These are phyloP conservation scores for Acacia confusa DNA, from an alignment of 306 rosid genomes.

Conservation along the genomic window DNA sequence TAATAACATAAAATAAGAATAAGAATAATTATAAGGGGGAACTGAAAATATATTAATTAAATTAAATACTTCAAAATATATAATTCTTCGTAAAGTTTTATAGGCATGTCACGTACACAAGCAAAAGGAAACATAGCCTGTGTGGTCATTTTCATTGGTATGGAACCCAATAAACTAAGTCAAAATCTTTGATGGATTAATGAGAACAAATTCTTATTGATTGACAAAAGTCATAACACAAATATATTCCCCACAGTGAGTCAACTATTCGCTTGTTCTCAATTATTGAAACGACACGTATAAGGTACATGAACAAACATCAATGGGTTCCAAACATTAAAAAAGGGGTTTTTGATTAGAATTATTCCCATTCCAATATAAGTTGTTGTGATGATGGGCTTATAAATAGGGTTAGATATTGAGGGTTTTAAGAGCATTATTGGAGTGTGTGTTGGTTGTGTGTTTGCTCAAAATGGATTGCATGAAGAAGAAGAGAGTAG, in stretches of 20 bases:
- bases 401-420: not conserved
- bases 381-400: not conserved
- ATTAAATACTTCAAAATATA: no score
- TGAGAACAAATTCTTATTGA: slow-evolving; percentile 23
- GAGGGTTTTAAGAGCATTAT: not conserved
- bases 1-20: no score
- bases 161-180: not conserved
- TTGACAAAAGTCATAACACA: slow-evolving; percentile 4
- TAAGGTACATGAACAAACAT: not conserved
- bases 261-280: slow-evolving; percentile 25
- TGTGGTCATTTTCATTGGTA: not conserved
- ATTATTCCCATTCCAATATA: not conserved
- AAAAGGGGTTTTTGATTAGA: not conserved
- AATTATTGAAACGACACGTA: not conserved
- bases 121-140: not conserved
- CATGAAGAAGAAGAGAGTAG: not conserved
- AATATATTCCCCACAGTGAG: slow-evolving; percentile 33
- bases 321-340: not conserved
- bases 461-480: not conserved
- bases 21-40: no score
- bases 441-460: not conserved
- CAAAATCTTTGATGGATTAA: not conserved
- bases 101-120: not conserved
- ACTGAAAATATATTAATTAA: no score
- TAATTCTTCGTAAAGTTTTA: no score